Conservation (phyloP, 306 rosid genomes). For the Quercus parvula region DNA sequence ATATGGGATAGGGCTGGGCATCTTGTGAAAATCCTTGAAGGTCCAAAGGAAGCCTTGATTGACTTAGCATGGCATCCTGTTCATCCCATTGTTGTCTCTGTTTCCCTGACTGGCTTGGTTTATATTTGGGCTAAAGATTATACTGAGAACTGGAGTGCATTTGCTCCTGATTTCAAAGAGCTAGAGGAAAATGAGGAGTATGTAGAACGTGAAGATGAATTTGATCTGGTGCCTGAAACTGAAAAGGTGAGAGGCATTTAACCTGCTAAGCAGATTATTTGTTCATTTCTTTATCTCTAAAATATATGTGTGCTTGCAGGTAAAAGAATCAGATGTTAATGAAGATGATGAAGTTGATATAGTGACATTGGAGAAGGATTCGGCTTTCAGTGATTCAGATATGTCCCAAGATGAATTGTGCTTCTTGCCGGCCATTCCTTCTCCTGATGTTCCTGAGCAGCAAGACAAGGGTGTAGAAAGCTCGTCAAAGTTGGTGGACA, state of each 20-base stretch:
- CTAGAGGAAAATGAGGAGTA: slow-evolving; percentile 98
- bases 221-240: slow-evolving; percentile 87
- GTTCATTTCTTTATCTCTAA: not conserved
- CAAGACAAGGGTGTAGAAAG: slow-evolving; percentile 70
- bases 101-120: slow-evolving; percentile 78
- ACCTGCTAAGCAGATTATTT: slow-evolving; percentile 1
- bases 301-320: slow-evolving; percentile 42
- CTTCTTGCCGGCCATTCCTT: slow-evolving; percentile 84
- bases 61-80: slow-evolving; percentile 99
- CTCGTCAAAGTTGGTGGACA: slow-evolving; percentile 67
- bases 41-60: slow-evolving; percentile 95
- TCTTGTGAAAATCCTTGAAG: slow-evolving; percentile 97
- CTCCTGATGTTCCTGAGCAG: slow-evolving; percentile 59
- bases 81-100: slow-evolving; percentile 89
- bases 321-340: slow-evolving; percentile 68
- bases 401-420: slow-evolving; percentile 85
- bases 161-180: slow-evolving; percentile 99
- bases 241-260: slow-evolving; percentile 60
- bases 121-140: slow-evolving; percentile 99
- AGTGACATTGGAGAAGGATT: slow-evolving; percentile 67
- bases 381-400: slow-evolving; percentile 86
- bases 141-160: slow-evolving; percentile 99
- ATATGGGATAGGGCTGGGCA: slow-evolving; percentile 98
- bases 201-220: slow-evolving; percentile 90
- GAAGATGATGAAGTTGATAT: slow-evolving; percentile 94